These are phyloP conservation scores for Primulina eburnea DNA, from an alignment of 257 asterid genomes.

Conservation along the genomic window DNA sequence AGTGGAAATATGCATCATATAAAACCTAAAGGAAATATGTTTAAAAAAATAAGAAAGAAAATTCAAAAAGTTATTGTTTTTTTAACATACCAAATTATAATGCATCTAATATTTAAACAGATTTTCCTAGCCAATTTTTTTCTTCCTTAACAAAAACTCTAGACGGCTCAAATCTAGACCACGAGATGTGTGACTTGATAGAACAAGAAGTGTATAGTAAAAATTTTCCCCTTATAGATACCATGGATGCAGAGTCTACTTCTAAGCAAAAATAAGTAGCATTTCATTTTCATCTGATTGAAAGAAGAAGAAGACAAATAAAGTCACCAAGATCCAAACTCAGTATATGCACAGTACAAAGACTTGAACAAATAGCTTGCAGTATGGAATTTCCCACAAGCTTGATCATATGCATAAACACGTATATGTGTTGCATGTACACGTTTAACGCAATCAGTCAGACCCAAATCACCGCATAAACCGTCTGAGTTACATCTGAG, in stretches of 20 bases:
- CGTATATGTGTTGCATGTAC: slow-evolving; percentile 4
- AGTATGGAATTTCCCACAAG: slow-evolving; percentile 17
- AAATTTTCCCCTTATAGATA: neutral
- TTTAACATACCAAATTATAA: neutral
- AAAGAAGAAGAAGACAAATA: neutral
- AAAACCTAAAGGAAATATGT: slow-evolving; percentile 6
- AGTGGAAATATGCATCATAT: neutral
- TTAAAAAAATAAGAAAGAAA: neutral
- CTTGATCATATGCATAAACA: slow-evolving; percentile 25
- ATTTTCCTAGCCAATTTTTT: neutral
- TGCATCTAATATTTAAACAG: too few relatives aligned
- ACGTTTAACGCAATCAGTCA: neutral
- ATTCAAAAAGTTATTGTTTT: too few relatives aligned
- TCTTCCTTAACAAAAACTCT: neutral
- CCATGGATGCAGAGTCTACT: neutral
- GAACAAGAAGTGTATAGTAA: neutral
- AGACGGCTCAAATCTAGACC: neutral
- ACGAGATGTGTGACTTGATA: neutral
- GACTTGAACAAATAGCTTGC: slow-evolving; percentile 8
- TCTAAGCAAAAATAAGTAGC: slow-evolving; percentile 15
- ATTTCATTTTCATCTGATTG: slow-evolving; percentile 5
- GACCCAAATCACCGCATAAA: slow-evolving; percentile 14
- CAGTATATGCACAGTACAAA: neutral
- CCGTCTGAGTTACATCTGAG: slow-evolving; percentile 6
- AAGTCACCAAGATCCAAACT: neutral